phyloP scores from a whole-genome alignment of 371 early-diverging fungal genomes.

The Apophysomyces variabilis region DNA sequence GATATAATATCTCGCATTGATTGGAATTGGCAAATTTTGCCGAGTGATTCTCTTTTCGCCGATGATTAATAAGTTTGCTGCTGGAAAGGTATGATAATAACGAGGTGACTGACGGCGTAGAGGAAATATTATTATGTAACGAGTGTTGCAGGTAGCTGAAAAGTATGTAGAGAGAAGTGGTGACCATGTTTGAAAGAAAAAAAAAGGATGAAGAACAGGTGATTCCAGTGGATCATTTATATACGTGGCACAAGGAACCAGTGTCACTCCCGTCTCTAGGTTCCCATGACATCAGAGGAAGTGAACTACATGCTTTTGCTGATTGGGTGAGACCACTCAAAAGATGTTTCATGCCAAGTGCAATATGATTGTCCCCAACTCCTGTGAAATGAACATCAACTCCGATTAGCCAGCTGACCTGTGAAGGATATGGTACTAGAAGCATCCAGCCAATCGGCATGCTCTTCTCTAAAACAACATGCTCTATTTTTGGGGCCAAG shows the following conservation, averaged over 20 bases:
- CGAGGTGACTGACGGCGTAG: neutral
- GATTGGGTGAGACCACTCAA: slow-evolving; percentile 5
- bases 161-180: slow-evolving; percentile 1
- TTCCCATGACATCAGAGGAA: slow-evolving; percentile 8
- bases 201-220: slow-evolving; percentile 2
- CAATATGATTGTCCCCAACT: neutral
- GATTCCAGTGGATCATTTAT: neutral
- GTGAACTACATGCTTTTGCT: slow-evolving; percentile 7
- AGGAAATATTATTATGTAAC: neutral
- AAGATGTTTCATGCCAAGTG: slow-evolving; percentile 3
- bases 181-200: slow-evolving; percentile 1
- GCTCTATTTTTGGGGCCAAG: too few species aligned
- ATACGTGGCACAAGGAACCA: slow-evolving; percentile 3
- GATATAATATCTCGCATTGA: slow-evolving; percentile 2
- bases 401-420: neutral
- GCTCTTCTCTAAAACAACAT: too few species aligned
- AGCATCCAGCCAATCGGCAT: neutral
- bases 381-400: neutral
- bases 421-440: neutral
- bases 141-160: slow-evolving; percentile 1
- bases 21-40: neutral
- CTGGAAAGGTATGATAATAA: neutral
- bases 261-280: neutral
- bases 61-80: neutral
- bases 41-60: neutral